Base-by-base conservation (phyloP, 2,329 filamentous ascomycete genomes). In the Penicillium crustosum region DNA sequence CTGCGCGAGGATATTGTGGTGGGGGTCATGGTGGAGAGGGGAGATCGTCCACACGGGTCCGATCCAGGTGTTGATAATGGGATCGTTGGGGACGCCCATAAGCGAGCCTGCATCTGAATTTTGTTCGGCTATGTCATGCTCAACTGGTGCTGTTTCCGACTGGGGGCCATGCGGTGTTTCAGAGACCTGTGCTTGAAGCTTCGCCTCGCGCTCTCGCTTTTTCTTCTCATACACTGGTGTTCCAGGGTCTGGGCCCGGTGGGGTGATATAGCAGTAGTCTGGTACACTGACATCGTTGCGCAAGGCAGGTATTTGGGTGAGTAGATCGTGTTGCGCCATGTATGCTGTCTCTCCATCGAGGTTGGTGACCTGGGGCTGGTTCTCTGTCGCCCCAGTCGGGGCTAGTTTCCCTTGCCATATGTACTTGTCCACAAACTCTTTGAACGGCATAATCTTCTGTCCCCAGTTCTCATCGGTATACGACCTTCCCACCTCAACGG, bases 1-100 rank as follows among this genome's bases (percentile, higher is more conserved):
- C 73, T 97, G 94, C 25, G 88, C 88, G 5, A 97, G 83, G 48
- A 97, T 85, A 70, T 97, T 97, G 71, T 97, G 91, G 73, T 97
- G 95, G 1, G 90, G 91, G 69, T 97, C 94, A 2, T 91, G 95
- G 73, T 99, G 94, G 0, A 97, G 80, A 1, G 94, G 94, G 0
- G 92, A 96, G 62, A 96, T 93, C 0, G 94, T 97, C 49, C 86
- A 87, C 0, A 86, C 80, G 0, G 94, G 94, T 0, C 94, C 94
- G 62, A 97, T 89, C 94, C 94, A 99, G 8, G 91, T 92, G 74
- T 97, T 96, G 19, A 95, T 81, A 43, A 89, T 79, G 0, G 91
- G 91, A 23, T 85, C 81, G 7, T 49, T 59, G 0, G 69, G 63
- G 41, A 69, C 45, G 8, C 48, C 60, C 27, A 65, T 43, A 8